Evolutionary conservation across 352 stramenopile species (phyloP), one percentile per base, ranked within the genome.

Genomic region (Pythium vanterpoolii): DNA sequence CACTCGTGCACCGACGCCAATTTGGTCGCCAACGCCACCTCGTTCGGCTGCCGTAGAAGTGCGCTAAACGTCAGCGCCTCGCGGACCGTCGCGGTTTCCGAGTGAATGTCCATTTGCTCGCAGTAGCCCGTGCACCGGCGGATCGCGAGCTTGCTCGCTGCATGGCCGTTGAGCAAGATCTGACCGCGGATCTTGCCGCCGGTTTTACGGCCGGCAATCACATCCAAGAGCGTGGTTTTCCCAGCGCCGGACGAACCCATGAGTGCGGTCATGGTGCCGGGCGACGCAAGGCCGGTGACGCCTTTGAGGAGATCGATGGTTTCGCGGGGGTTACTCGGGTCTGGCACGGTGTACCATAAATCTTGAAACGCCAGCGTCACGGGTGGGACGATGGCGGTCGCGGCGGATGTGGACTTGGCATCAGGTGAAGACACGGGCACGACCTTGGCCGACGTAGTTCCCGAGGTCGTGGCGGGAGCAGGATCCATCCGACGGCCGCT

Each of bases 221-320:
- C 93, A 67, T 99, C 93, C 71, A 98, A 93, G 1, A 98, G 65
- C 5, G 95, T 98, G 8, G 93, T 98, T 66, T 98, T 98, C 24
- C 93, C 91, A 26, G 88, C 83, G 33, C 87, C 85, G 21, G 73
- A 83, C 0, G 72, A 82, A 7, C 85, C 85, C 78, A 92, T 91
- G 4, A 94, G 57, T 8, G 83, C 83, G 1, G 79, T 87, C 44
- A 93, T 83, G 0, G 62, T 74, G 0, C 83, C 82, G 18, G 83
- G 83, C 13, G 68, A 19, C 0, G 79, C 77, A 39, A 76, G 75
- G 8, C 82, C 83, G 3, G 68, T 83, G 53, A 94, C 79, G 4
- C 76, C 70, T 43, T 83, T 75, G 16, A 93, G 69, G 39, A 90
- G 44, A n/a, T 46, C 54, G 33, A 48, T 31, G 16, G 60, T 56